A percentile compares a stretch with the other conserved stretches of the same genome.
Evolutionary conservation across 1,139 yeast genomes (phyloP).

Genomic region (Taphrina populina): DNA sequence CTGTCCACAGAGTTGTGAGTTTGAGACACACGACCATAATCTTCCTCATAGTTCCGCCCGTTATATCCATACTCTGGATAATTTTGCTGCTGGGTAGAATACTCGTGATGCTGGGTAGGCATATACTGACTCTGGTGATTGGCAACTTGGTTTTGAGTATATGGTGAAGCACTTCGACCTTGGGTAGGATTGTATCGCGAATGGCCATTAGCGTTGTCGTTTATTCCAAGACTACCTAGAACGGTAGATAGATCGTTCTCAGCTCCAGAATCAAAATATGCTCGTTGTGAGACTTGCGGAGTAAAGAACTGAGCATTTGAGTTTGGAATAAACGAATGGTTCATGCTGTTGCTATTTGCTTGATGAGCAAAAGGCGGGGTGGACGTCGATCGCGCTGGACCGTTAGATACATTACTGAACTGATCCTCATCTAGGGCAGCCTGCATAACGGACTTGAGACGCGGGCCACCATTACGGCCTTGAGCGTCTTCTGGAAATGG

Average conservation of each 20-base stretch:
- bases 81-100: slow-evolving; percentile 11
- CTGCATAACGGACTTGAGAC: slow-evolving; percentile 29
- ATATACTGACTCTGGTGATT: neutral
- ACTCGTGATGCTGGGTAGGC: slow-evolving; percentile 18
- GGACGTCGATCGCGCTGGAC: slow-evolving; percentile 27
- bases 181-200: slow-evolving; percentile 9
- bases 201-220: neutral
- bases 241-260: slow-evolving; percentile 19
- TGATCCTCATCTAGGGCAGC: slow-evolving; percentile 17
- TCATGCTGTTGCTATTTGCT: neutral
- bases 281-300: slow-evolving; percentile 27
- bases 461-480: slow-evolving; percentile 6
- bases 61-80: slow-evolving; percentile 13
- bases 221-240: slow-evolving; percentile 10
- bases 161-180: slow-evolving; percentile 13
- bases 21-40: neutral
- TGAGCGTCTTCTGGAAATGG: slow-evolving; percentile 17
- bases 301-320: slow-evolving; percentile 26
- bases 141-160: neutral
- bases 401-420: slow-evolving; percentile 13
- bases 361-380: slow-evolving; percentile 27
- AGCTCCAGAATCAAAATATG: slow-evolving; percentile 11
- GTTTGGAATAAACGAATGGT: slow-evolving; percentile 14
- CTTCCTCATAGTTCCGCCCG: slow-evolving; percentile 19
- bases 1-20: slow-evolving; percentile 2